Evolutionary conservation across 148 eudicot species (phyloP).

Genomic region (Diospyros kaki): DNA sequence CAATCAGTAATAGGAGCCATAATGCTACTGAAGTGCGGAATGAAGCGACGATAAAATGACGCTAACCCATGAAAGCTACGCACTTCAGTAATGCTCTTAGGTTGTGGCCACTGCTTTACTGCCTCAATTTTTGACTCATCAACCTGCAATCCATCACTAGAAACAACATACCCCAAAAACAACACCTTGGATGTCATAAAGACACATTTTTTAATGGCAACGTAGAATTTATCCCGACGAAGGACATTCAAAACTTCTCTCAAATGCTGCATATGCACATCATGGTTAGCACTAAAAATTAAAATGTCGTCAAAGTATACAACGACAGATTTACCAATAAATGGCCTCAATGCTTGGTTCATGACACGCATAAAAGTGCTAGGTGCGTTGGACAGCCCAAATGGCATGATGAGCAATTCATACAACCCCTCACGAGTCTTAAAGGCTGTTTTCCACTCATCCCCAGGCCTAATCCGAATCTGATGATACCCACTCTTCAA

Average conservation of each 20-base stretch:
- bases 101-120: not conserved
- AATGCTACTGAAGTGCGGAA: not conserved
- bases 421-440: constrained; percentile 7
- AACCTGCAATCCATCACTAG: not conserved
- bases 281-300: not conserved
- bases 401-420: constrained; percentile 9
- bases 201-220: not conserved
- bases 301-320: not conserved
- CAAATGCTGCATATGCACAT: not conserved
- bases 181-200: not conserved
- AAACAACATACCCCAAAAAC: not conserved
- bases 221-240: not conserved
- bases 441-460: constrained; percentile 1
- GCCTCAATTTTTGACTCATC: not conserved
- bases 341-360: not conserved
- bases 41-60: not conserved
- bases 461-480: not conserved
- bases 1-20: not conserved
- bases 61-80: not conserved
- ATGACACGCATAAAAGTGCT: not conserved
- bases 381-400: not conserved
- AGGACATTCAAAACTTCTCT: not conserved
- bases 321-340: constrained; percentile 1
- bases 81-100: not conserved
- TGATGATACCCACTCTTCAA: not conserved